A percentile compares a stretch with the other conserved stretches of the same genome.
Evolutionary conservation across 2,329 filamentous ascomycete genomes (phyloP).

Genomic region (Beauveria bassiana): DNA sequence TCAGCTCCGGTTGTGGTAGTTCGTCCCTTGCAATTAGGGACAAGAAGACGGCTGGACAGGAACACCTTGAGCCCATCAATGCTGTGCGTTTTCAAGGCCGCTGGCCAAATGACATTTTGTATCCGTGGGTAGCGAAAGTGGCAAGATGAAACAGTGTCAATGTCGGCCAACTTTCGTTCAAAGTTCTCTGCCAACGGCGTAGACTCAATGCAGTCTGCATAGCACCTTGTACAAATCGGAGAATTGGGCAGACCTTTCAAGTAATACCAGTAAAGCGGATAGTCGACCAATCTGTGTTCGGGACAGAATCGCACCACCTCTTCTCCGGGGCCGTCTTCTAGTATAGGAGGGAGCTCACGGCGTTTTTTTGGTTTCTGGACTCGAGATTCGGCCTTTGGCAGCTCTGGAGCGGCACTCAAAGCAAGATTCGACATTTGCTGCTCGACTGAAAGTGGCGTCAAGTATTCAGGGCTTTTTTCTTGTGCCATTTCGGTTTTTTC

Average conservation of each 20-base stretch:
- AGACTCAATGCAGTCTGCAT: conserved; percentile 27
- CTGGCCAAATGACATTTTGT: conserved; percentile 26
- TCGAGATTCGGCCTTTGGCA: neutral
- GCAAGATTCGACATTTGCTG: neutral
- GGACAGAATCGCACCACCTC: conserved; percentile 23
- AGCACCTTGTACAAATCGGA: conserved; percentile 34
- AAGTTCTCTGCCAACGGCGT: conserved; percentile 26
- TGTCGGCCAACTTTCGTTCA: conserved; percentile 14
- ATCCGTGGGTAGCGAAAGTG: conserved; percentile 25
- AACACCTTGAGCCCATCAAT: conserved; percentile 21
- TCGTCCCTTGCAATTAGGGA: conserved; percentile 24
- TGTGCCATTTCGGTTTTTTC: neutral
- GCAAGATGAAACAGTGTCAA: conserved; percentile 23
- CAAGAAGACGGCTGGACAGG: conserved; percentile 18
- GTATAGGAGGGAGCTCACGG: conserved; percentile 8
- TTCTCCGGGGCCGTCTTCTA: conserved; percentile 17
- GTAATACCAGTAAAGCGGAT: conserved; percentile 26
- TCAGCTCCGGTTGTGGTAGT: conserved; percentile 16
- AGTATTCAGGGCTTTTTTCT: too few relatives aligned
- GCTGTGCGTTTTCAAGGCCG: conserved; percentile 21
- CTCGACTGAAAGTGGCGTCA: neutral
- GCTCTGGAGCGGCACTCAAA: neutral
- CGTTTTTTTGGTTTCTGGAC: neutral
- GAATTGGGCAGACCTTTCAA: conserved; percentile 22
- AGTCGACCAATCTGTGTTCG: conserved; percentile 20